phyloP scores from a whole-genome alignment of 1,284 basidiomycete genomes.

The Puccinia brachypodii region DNA sequence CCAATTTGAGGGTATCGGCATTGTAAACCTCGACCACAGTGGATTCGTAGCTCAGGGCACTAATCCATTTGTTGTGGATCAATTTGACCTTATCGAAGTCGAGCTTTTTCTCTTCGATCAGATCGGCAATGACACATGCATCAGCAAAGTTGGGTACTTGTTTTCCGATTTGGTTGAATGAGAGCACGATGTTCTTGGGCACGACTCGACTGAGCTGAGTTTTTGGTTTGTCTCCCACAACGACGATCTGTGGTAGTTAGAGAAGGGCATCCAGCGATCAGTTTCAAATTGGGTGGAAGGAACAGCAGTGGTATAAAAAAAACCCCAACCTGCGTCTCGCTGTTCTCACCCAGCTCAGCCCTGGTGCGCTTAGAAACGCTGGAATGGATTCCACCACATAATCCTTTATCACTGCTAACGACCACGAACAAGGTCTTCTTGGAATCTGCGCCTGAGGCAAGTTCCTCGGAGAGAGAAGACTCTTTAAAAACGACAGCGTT shows the following conservation, averaged over 20 bases:
- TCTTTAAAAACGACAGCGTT: constrained; percentile 61
- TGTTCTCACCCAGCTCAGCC: constrained; percentile 60
- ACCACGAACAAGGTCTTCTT: constrained; percentile 71
- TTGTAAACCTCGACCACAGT: constrained; percentile 61
- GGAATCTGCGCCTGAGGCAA: constrained; percentile 54
- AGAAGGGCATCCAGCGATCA: constrained; percentile 59
- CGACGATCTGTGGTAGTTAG: constrained; percentile 51
- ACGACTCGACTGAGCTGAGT: constrained; percentile 75
- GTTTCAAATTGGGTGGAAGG: constrained; percentile 60
- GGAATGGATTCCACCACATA: constrained; percentile 99
- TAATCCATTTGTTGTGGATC: constrained; percentile 14
- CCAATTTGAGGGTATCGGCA: constrained; percentile 71
- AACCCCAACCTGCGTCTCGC: constrained; percentile 40
- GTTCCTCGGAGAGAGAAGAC: constrained; percentile 32
- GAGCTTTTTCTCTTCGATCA: constrained; percentile 80
- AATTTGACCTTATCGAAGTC: constrained; percentile 74
- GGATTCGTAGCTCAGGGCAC: constrained; percentile 50
- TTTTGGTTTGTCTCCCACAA: constrained; percentile 98
- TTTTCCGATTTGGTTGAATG: constrained; percentile 97
- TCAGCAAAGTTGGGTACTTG: constrained; percentile 97
- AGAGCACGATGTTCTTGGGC: constrained; percentile 71
- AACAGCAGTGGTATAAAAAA: background rate
- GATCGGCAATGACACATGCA: constrained; percentile 87
- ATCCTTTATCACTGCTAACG: constrained; percentile 96
- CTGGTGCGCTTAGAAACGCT: constrained; percentile 88